These are phyloP conservation scores for Picochlorum sp. DNA, from an alignment of 139 green algal genomes.

Conservation along the genomic window DNA sequence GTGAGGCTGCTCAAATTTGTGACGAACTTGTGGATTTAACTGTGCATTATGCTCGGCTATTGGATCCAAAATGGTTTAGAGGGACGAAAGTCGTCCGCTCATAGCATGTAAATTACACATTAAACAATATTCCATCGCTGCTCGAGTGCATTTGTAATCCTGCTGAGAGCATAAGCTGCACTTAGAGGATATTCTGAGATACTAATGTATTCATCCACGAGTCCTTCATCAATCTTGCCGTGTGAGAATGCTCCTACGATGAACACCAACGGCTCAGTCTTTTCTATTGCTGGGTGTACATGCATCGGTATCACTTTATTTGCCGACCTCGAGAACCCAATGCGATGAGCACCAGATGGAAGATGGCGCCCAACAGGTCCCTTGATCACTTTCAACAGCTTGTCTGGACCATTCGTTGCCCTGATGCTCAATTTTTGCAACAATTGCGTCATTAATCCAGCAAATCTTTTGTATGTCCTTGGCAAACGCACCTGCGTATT, in stretches of 20 bases:
- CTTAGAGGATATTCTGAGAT: conserved; percentile 87
- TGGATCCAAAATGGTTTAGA: conserved; percentile 41
- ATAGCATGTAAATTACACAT: conserved; percentile 5
- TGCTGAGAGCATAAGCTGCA: conserved; percentile 73
- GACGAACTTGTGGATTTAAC: conserved; percentile 28
- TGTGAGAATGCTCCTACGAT: conserved; percentile 88
- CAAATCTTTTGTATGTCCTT: conserved; percentile 92
- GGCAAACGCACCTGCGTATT: conserved; percentile 87
- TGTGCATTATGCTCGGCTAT: conserved; percentile 32
- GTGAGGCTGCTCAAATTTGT: conserved; percentile 10
- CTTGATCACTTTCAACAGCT: conserved; percentile 91
- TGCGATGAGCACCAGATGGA: conserved; percentile 46
- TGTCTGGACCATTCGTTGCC: conserved; percentile 88
- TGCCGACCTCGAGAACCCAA: conserved; percentile 76
- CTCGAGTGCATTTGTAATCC: conserved; percentile 87
- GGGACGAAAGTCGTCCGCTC: conserved; percentile 17
- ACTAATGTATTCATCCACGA: conserved; percentile 74
- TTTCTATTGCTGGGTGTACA: conserved; percentile 4
- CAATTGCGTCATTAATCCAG: conserved; percentile 91
- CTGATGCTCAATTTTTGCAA: conserved; percentile 97
- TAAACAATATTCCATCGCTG: conserved; percentile 77
- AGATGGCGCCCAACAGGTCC: conserved; percentile 79
- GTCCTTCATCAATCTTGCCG: conserved; percentile 77
- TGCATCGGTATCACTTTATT: conserved; percentile 43
- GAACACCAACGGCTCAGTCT: conserved; percentile 62